Percentiles rank a stretch among this genome's conserved stretches.
phyloP scores from a whole-genome alignment of 2,329 filamentous ascomycete species.

The Zasmidium cellare region DNA sequence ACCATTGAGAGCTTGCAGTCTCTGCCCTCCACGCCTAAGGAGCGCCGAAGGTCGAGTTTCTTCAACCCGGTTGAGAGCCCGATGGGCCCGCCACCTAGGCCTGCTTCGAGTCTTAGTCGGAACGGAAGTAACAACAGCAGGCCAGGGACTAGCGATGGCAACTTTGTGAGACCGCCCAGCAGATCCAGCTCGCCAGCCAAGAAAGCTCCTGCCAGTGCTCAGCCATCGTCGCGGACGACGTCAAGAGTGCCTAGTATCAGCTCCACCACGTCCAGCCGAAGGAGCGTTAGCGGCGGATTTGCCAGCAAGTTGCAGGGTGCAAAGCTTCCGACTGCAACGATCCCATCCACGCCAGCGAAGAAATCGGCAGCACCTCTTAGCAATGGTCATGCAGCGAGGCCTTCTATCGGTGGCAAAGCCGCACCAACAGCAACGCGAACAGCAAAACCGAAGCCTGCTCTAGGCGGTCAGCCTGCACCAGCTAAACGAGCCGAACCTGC shows the following conservation, averaged over 20 bases:
- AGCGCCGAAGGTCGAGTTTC: constrained; percentile 68
- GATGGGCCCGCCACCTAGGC: constrained; percentile 62
- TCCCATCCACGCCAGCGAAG: constrained; percentile 20
- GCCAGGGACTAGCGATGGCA: constrained; percentile 48
- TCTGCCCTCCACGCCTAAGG: constrained; percentile 74
- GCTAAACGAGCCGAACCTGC: constrained; percentile 3
- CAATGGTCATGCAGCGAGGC: constrained; percentile 7
- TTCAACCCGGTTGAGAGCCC: constrained; percentile 63
- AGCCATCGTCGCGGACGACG: constrained; percentile 29
- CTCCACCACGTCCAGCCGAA: constrained; percentile 21
- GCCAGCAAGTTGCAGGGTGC: constrained; percentile 25
- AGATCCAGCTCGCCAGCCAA: constrained; percentile 37
- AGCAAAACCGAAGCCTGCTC: constrained; percentile 31
- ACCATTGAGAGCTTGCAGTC: constrained; percentile 82
- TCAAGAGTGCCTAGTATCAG: constrained; percentile 26
- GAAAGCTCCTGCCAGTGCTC: constrained; percentile 35
- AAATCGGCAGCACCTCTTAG: constrained; percentile 6
- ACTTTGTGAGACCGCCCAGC: constrained; percentile 26
- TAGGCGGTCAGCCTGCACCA: constrained; percentile 36
- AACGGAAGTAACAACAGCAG: constrained; percentile 42
- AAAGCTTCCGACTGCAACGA: constrained; percentile 12
- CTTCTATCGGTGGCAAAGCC: constrained; percentile 34
- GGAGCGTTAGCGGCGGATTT: constrained; percentile 30
- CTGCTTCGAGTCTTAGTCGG: constrained; percentile 61
- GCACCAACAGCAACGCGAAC: constrained; percentile 34